Conservation (phyloP, 495 filamentous ascomycete genomes). For the Talaromyces adpressus region DNA sequence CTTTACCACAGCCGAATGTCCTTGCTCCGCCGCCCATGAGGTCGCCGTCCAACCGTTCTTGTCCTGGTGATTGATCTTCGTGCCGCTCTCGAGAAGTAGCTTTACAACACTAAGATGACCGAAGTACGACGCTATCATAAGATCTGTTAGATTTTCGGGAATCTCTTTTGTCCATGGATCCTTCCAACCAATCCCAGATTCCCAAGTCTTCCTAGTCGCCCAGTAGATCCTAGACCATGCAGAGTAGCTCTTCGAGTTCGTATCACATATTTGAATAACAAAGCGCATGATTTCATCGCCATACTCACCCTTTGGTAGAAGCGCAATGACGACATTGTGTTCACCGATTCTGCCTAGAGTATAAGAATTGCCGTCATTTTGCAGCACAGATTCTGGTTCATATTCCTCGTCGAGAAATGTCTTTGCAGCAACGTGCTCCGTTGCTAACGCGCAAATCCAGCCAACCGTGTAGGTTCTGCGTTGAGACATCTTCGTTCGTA, state of each 20-base stretch:
- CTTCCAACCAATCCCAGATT: too few species aligned
- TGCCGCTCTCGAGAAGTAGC: slow-evolving; percentile 8
- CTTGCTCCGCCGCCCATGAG: slow-evolving; percentile 16
- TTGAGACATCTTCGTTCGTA: too few species aligned
- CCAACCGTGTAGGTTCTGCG: slow-evolving; percentile 31
- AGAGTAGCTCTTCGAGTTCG: slow-evolving; percentile 1
- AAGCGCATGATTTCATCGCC: slow-evolving; percentile 17
- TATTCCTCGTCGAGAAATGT: slow-evolving; percentile 31
- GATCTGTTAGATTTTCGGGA: slow-evolving; percentile 10
- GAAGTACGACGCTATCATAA: slow-evolving; percentile 13
- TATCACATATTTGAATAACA: slow-evolving; percentile 13
- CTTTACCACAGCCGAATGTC: slow-evolving; percentile 14
- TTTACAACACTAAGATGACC: slow-evolving; percentile 12
- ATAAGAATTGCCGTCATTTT: slow-evolving; percentile 24
- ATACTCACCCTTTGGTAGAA: slow-evolving; percentile 20
- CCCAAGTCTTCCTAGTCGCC: too few species aligned
- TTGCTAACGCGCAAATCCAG: slow-evolving; percentile 39
- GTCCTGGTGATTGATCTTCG: slow-evolving; percentile 15
- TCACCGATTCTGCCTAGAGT: slow-evolving; percentile 25
- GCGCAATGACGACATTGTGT: slow-evolving; percentile 27
- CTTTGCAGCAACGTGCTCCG: slow-evolving; percentile 29
- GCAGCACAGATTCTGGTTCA: slow-evolving; percentile 1
- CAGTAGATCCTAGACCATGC: slow-evolving; percentile 2
- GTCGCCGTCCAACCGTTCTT: slow-evolving; percentile 14
- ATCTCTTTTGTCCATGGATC: too few species aligned